A percentile compares a stretch with the other conserved stretches of the same genome.
These are phyloP conservation scores for Penicillium simplicissimum DNA, from an alignment of 495 filamentous ascomycete genomes.

Conservation along the genomic window DNA sequence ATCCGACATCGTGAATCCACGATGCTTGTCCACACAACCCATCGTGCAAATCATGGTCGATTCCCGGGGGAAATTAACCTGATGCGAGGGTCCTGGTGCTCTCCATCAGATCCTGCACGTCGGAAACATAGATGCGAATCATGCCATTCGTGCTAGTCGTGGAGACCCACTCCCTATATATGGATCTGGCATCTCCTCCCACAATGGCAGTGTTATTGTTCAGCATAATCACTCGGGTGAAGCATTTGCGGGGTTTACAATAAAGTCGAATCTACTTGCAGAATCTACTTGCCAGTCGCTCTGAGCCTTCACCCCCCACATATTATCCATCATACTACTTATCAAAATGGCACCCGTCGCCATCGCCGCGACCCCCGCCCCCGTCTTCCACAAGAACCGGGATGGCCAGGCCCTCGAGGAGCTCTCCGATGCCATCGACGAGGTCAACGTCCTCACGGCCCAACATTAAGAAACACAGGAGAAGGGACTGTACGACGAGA, in stretches of 20 bases:
- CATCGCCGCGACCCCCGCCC: constrained; percentile 25
- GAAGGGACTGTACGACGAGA: constrained; percentile 59
- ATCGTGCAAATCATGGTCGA: constrained; percentile 26
- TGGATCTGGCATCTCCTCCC: constrained; percentile 11
- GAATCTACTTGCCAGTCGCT: too few relatives aligned
- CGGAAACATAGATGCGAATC: constrained; percentile 31
- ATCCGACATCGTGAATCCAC: constrained; percentile 28
- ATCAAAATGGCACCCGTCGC: constrained; percentile 39
- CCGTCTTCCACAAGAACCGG: constrained; percentile 40
- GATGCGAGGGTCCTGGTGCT: constrained; percentile 8
- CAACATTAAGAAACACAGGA: constrained; percentile 38
- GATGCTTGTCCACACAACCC: constrained; percentile 13
- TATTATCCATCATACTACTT: constrained; percentile 1
- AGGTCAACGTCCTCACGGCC: constrained; percentile 76
- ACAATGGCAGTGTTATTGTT: neutral
- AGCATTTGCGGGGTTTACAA: neutral
- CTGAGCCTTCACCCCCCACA: neutral
- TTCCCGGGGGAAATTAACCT: constrained; percentile 9
- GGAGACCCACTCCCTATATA: constrained; percentile 22
- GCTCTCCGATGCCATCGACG: constrained; percentile 77
- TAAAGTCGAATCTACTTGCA: neutral
- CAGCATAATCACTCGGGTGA: neutral
- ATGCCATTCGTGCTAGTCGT: neutral
- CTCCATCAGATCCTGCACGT: neutral
- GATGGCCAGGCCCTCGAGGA: constrained; percentile 76